Percentiles rank a stretch among this genome's conserved stretches.
These are phyloP conservation scores for Tausonia pullulans DNA, from an alignment of 1,284 basidiomycete species.

Conservation along the genomic window DNA sequence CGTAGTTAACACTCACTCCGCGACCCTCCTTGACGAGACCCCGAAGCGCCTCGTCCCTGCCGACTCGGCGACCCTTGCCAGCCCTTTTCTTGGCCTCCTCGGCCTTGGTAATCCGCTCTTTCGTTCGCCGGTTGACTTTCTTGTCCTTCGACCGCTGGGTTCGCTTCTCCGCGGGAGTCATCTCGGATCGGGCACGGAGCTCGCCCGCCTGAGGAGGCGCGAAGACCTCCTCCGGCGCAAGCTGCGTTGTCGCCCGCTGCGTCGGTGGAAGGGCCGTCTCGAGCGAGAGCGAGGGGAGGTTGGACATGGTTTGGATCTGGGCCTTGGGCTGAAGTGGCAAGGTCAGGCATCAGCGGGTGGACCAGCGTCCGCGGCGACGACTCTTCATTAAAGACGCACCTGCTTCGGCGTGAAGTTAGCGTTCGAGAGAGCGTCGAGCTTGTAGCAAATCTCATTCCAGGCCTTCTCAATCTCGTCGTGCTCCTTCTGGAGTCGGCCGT, in stretches of 20 bases:
- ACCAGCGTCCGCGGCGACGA: background rate
- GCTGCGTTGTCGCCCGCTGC: constrained; percentile 61
- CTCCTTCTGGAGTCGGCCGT: constrained; percentile 78
- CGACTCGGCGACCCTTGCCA: constrained; percentile 36
- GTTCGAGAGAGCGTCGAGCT: constrained; percentile 88
- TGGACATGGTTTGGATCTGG: constrained; percentile 72
- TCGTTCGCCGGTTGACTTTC: constrained; percentile 60
- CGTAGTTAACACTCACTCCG: constrained; percentile 37
- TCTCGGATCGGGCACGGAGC: constrained; percentile 57
- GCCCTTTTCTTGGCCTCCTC: constrained; percentile 57
- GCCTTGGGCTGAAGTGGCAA: constrained; percentile 60
- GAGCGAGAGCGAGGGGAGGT: constrained; percentile 70
- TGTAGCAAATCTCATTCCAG: constrained; percentile 78
- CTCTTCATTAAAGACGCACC: constrained; percentile 39
- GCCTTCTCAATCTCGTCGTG: constrained; percentile 71
- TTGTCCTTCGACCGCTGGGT: constrained; percentile 57
- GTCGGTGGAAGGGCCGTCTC: constrained; percentile 85
- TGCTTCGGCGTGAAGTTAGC: constrained; percentile 92
- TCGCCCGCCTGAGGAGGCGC: constrained; percentile 44
- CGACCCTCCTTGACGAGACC: constrained; percentile 71
- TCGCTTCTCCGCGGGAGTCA: constrained; percentile 77
- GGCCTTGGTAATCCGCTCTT: constrained; percentile 44
- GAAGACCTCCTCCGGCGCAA: constrained; percentile 91
- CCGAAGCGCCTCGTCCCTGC: constrained; percentile 63
- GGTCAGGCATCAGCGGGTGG: background rate